Conservation (phyloP, 441 rosid genomes). For the Euphorbia celastroides region DNA sequence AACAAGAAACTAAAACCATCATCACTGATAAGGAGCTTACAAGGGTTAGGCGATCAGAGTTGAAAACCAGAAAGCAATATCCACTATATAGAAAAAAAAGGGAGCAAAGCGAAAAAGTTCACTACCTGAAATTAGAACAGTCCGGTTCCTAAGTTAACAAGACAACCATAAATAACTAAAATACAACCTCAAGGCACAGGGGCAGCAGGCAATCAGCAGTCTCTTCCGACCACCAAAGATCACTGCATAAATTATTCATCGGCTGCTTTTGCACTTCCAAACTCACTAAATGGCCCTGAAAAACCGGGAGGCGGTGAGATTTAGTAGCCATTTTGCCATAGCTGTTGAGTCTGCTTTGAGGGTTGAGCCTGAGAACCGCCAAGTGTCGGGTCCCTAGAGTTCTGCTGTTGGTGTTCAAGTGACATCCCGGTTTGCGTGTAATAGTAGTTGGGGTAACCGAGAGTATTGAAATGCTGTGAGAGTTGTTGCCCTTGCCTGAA, state of each 20-base stretch:
- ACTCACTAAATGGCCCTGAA: conserved; percentile 37
- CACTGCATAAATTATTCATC: conserved; percentile 24
- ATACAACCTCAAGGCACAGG: conserved; percentile 57
- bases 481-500: conserved; percentile 85
- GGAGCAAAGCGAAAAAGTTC: conserved; percentile 15
- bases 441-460: conserved; percentile 83
- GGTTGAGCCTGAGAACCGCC: conserved; percentile 71
- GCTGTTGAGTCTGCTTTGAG: conserved; percentile 82
- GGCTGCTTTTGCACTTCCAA: conserved; percentile 29
- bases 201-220: conserved; percentile 37
- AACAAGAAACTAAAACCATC: no score
- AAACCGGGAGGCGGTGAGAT: conserved; percentile 35
- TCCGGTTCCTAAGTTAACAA: conserved; percentile 51
- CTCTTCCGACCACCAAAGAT: conserved; percentile 24
- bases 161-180: conserved; percentile 35
- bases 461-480: conserved; percentile 72
- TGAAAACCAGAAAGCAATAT: not conserved
- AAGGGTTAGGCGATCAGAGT: not conserved
- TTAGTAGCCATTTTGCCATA: conserved; percentile 95
- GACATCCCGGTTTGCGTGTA: conserved; percentile 71
- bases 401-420: conserved; percentile 83
- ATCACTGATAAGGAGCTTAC: no score
- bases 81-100: conserved; percentile 19
- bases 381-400: conserved; percentile 57
- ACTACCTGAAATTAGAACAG: conserved; percentile 58